Evolutionary conservation across 2,329 filamentous ascomycete genomes (phyloP).

Genomic region (Ophiocordyceps camponoti-leonardi): DNA sequence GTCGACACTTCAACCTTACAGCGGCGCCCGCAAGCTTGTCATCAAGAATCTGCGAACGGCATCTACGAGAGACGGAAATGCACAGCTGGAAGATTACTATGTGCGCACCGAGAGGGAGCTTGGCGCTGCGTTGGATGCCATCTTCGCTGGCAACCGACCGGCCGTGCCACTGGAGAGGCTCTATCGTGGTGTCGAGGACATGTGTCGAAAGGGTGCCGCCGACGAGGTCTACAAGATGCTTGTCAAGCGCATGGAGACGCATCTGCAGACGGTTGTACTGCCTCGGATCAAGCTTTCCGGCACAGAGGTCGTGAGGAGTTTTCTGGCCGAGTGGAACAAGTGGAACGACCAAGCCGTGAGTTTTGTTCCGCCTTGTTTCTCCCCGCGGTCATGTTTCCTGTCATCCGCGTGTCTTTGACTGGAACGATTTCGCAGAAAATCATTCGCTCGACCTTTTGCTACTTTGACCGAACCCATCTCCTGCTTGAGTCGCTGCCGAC

Average conservation of each 20-base stretch:
- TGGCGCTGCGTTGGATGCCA: slow-evolving; percentile 50
- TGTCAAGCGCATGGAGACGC: slow-evolving; percentile 44
- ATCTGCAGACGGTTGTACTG: slow-evolving; percentile 47
- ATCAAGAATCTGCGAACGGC: slow-evolving; percentile 71
- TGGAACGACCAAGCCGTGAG: slow-evolving; percentile 67
- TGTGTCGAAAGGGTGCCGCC: slow-evolving; percentile 65
- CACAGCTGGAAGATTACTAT: slow-evolving; percentile 63
- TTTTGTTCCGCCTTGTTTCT: slow-evolving; percentile 1
- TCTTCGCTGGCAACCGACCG: slow-evolving; percentile 51
- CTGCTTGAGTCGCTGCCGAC: slow-evolving; percentile 52
- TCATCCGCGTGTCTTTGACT: not conserved
- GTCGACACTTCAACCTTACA: slow-evolving; percentile 49
- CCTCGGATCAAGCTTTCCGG: slow-evolving; percentile 36
- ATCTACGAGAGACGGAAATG: slow-evolving; percentile 27
- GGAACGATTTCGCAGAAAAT: slow-evolving; percentile 33
- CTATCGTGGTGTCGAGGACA: slow-evolving; percentile 80
- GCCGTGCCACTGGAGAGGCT: slow-evolving; percentile 70
- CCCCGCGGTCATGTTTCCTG: too few relatives aligned
- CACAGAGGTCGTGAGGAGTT: slow-evolving; percentile 42
- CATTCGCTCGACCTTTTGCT: slow-evolving; percentile 82
- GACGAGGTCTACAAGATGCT: slow-evolving; percentile 50
- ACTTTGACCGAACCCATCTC: slow-evolving; percentile 78
- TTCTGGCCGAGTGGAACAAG: slow-evolving; percentile 45
- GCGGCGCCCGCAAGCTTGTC: slow-evolving; percentile 70
- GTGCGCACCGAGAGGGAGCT: slow-evolving; percentile 58